Base-by-base conservation (phyloP, 140 eudicot genomes). In the Anethum foeniculum region DNA sequence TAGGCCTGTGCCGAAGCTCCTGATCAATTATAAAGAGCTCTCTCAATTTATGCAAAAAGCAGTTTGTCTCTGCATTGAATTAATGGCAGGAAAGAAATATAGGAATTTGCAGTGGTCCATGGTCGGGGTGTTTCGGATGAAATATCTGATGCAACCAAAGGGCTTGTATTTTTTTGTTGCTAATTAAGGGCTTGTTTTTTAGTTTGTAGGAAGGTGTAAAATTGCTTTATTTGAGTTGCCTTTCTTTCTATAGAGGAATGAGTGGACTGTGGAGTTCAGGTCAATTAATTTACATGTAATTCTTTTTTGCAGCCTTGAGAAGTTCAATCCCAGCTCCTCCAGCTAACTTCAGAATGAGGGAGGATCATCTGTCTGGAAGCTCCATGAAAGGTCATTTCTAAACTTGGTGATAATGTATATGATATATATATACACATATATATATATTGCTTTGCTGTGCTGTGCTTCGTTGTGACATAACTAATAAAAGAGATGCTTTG, bases 271-370 rank as follows among this genome's bases (percentile, higher is more conserved):
- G 79, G 64, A 46, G 19, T 15, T 48, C 19, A 77, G 62, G 49
- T 54, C 15, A 19, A 34, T 77, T n/a, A 16, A 39, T 47, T 67
- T 47, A 30, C 10, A 4, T 27, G 21, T 46, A 51, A 27, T 78
- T 79, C 54, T 23, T 69, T 80, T 38, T 49, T 80, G 84, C 90
- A 90, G 94, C 87, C 77, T 84, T 88, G 80, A 86, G 83, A 47
- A 87, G 91, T 82, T 88, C 96, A 75, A 94, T 92, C 68, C 96
- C 97, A 41, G 88, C 93, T 82, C 91, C 93, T 80, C 96, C 97
- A 64, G 79, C 88, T 49, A 95, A 89, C 85, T 95, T 90, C 71
- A 87, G 84, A 79, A 79, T 91, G 84, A 86, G 96, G 82, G 97
- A 92, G 60, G 92, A 90, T 84, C 96, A 92, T 81, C 41, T 92